Evolutionary conservation across 257 asterid genomes (phyloP).

Genomic region (Solanum chaucha): DNA sequence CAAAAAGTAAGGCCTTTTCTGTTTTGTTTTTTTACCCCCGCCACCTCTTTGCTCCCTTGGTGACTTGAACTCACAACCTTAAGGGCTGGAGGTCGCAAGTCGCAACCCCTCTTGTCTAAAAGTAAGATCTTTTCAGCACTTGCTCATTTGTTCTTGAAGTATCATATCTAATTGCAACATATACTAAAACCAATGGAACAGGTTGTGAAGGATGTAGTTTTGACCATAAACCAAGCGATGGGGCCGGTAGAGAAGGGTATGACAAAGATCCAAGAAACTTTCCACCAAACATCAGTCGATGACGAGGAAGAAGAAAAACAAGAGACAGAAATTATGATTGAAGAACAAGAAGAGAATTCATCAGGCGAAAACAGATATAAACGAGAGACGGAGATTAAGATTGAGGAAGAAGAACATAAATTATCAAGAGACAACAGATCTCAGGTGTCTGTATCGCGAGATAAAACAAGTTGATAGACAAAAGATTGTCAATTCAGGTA

Average conservation of each 20-base stretch:
- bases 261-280: conserved; percentile 81
- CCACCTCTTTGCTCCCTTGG: neutral
- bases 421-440: conserved; percentile 15
- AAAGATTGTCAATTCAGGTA: neutral
- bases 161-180: neutral
- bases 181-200: conserved; percentile 5
- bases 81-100: neutral
- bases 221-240: conserved; percentile 90
- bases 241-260: conserved; percentile 90
- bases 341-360: conserved; percentile 27
- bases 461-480: neutral
- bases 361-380: conserved; percentile 7
- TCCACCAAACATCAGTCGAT: conserved; percentile 51
- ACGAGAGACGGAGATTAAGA: conserved; percentile 31
- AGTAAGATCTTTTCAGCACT: conserved; percentile 20
- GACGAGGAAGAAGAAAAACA: conserved; percentile 24
- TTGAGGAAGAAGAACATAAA: conserved; percentile 30
- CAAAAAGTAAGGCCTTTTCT: conserved; percentile 46
- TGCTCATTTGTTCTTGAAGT: neutral
- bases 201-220: conserved; percentile 86
- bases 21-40: neutral
- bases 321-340: conserved; percentile 38
- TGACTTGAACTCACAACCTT: neutral
- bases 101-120: conserved; percentile 31
- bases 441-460: conserved; percentile 5